Evolutionary conservation across 2,329 filamentous ascomycete species (phyloP), one percentile per base, ranked within the genome.

Genomic region (Calonectria pauciramosa): DNA sequence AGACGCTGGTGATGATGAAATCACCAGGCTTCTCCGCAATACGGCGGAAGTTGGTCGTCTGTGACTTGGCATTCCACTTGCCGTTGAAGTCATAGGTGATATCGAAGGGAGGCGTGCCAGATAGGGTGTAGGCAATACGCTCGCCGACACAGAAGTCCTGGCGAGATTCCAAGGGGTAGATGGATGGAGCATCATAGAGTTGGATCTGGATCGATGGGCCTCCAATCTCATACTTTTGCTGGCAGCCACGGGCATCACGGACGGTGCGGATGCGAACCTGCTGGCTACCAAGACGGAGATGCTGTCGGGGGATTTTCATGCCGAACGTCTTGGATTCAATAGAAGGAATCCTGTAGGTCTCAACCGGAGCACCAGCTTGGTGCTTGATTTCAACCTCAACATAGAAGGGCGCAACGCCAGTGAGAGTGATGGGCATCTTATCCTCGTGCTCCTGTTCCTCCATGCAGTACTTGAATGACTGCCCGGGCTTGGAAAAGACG

Each of bases 61-160:
- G 87, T 16, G 94, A 93, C 77, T 94, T 93, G 69, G 96, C 97
- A 83, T 95, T 96, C 86, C 94, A 93, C 52, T 91, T 90, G 70
- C 93, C 94, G 79, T 96, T 93, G 86, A 99, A 99, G 14, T 92
- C 94, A 87, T 99, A 99, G 84, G 93, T 94, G 56, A 99, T 94
- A 56, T 96, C 95, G 84, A 99, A 99, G 0, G 97, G 97, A 23
- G 96, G 93, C 70, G 95, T 94, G 56, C 97, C 97, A 1, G 95
- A 95, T 8, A 99, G 91, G 0, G 95, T 96, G 86, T 98, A 99
- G 4, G 95, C 94, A 77, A 99, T 94, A 69, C 96, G 94, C 84
- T 99, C 97, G 77, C 97, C 97, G 14, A 99, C 96, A 85, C 97
- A 99, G 86, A 96, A 98, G 86, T 99, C 95, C 20, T 90, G 90